Conservation (phyloP, 495 filamentous ascomycete species). For the Neurospora africana region DNA sequence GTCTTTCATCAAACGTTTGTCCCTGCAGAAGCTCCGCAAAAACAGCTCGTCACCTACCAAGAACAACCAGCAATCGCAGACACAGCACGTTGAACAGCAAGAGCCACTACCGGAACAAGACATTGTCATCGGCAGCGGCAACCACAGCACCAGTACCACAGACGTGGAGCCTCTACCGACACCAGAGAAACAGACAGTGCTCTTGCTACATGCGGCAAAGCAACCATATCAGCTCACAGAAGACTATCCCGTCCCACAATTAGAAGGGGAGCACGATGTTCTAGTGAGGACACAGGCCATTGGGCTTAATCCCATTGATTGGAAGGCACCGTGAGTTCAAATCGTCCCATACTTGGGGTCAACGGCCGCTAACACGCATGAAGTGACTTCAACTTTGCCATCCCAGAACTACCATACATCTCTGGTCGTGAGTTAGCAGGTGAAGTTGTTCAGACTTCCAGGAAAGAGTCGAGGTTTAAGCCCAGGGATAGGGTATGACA, state of each 20-base stretch:
- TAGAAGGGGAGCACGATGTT: slow-evolving; percentile 34
- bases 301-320: slow-evolving; percentile 63
- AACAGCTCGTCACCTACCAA: not conserved
- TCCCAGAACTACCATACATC: slow-evolving; percentile 55
- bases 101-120: not conserved
- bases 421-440: slow-evolving; percentile 56
- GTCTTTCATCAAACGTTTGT: slow-evolving; percentile 16
- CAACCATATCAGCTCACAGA: slow-evolving; percentile 31
- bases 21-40: slow-evolving; percentile 7
- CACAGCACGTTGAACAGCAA: not conserved
- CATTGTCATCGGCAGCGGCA: not conserved
- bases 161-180: not conserved
- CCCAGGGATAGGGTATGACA: slow-evolving; percentile 40
- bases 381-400: slow-evolving; percentile 55
- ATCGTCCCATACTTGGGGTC: not conserved
- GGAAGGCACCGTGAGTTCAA: slow-evolving; percentile 54
- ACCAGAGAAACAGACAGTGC: slow-evolving; percentile 28
- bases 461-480: slow-evolving; percentile 33
- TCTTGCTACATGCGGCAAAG: slow-evolving; percentile 32
- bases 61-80: not conserved
- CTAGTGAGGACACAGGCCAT: slow-evolving; percentile 47
- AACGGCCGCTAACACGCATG: not conserved
- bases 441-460: slow-evolving; percentile 39
- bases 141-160: not conserved
- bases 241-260: slow-evolving; percentile 40